Conservation (phyloP, 164 flowering plant genomes). For the Piper betle region DNA sequence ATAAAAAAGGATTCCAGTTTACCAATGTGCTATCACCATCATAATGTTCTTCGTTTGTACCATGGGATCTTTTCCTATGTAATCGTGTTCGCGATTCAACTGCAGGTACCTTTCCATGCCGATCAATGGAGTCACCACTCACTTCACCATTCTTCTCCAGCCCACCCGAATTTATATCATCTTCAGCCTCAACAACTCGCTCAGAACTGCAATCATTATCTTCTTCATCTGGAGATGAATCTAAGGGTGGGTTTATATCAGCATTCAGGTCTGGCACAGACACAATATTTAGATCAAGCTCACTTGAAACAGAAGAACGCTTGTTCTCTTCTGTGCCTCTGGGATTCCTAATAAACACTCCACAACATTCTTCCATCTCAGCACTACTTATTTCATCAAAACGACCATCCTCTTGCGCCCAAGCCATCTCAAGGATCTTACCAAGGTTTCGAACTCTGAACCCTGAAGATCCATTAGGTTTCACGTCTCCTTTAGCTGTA, state of each 20-base stretch:
- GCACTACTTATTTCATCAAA: conserved; percentile 35
- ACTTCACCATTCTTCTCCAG: conserved; percentile 34
- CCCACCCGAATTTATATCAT: conserved; percentile 44
- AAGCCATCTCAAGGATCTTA: conserved; percentile 48
- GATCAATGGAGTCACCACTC: conserved; percentile 43
- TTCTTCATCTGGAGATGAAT: conserved; percentile 57
- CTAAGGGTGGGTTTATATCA: conserved; percentile 62
- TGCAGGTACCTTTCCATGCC: conserved; percentile 35
- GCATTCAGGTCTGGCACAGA: conserved; percentile 94
- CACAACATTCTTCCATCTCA: conserved; percentile 34
- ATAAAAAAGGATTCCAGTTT: conserved; percentile 50
- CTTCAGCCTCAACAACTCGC: conserved; percentile 42
- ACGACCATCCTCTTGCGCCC: conserved; percentile 56
- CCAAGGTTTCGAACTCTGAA: conserved; percentile 87
- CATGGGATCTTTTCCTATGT: conserved; percentile 37
- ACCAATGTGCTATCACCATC: conserved; percentile 83
- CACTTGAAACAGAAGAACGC: conserved; percentile 33
- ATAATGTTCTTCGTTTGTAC: conserved; percentile 39
- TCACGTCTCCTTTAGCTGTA: conserved; percentile 21
- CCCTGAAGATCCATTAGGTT: conserved; percentile 25
- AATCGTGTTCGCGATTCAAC: conserved; percentile 38
- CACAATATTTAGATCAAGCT: conserved; percentile 72
- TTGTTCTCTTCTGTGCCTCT: conserved; percentile 28
- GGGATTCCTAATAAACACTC: conserved; percentile 17
- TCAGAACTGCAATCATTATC: conserved; percentile 40